phyloP scores from a whole-genome alignment of 2,329 filamentous ascomycete species.

The Neobulgaria alba region DNA sequence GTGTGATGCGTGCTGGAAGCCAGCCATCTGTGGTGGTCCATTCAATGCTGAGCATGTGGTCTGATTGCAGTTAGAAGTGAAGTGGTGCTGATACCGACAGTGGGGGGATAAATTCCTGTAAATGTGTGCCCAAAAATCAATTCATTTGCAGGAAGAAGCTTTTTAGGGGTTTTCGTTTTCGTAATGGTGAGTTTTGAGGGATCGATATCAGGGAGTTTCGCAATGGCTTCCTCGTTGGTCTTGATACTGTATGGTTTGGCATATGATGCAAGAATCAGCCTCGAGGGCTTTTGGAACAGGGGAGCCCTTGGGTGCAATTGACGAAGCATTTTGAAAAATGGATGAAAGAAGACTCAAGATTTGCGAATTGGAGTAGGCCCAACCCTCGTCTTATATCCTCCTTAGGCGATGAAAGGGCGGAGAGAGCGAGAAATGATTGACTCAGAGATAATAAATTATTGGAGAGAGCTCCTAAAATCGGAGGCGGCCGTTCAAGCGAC shows the following conservation, averaged over 20 bases:
- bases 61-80: constrained; percentile 36
- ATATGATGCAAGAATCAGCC: constrained; percentile 27
- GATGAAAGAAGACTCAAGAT: neutral
- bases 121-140: constrained; percentile 87
- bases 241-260: constrained; percentile 43
- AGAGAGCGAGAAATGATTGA: neutral
- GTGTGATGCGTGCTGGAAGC: constrained; percentile 73
- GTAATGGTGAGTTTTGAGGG: constrained; percentile 66
- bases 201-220: constrained; percentile 58
- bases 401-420: neutral
- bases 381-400: neutral
- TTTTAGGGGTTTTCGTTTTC: constrained; percentile 67
- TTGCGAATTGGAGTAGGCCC: neutral
- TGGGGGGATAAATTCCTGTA: constrained; percentile 52
- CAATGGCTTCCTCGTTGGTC: constrained; percentile 20
- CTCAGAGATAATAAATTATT: neutral
- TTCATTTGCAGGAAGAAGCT: constrained; percentile 64
- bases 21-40: constrained; percentile 74
- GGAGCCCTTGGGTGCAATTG: constrained; percentile 36
- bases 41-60: constrained; percentile 94
- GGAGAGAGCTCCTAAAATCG: neutral
- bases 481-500: neutral
- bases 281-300: constrained; percentile 27
- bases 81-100: neutral
- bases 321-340: constrained; percentile 37